Evolutionary conservation across 352 stramenopile species (phyloP).

Genomic region (Phytophthora litchii): DNA sequence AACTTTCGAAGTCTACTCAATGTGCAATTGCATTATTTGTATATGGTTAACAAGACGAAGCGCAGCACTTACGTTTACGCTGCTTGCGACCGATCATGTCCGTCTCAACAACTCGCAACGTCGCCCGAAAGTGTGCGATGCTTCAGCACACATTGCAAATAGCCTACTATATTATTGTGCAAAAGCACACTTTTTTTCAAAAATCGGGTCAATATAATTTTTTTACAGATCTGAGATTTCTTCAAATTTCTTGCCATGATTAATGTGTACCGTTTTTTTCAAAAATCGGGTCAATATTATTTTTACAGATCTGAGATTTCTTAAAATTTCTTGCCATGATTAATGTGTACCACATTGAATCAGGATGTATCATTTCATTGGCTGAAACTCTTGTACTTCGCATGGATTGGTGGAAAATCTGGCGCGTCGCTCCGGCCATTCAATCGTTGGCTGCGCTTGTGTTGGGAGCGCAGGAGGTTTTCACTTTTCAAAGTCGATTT

Average conservation of each 20-base stretch:
- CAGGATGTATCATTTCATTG: constrained; percentile 10
- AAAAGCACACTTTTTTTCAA: too few relatives aligned
- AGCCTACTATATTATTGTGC: too few relatives aligned
- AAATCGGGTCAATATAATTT: too few relatives aligned
- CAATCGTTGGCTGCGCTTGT: constrained; percentile 45
- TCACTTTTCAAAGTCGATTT: constrained; percentile 84
- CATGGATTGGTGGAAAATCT: constrained; percentile 45
- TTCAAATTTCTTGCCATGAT: too few relatives aligned
- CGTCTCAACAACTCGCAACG: not conserved
- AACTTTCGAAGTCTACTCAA: not conserved
- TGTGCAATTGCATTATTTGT: not conserved
- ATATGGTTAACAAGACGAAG: not conserved
- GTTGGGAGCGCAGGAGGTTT: constrained; percentile 22
- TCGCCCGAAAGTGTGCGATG: too few relatives aligned
- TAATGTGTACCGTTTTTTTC: too few relatives aligned
- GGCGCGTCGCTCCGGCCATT: constrained; percentile 57
- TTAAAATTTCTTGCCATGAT: too few relatives aligned
- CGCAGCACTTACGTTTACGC: constrained; percentile 48
- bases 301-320: too few relatives aligned
- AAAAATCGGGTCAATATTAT: too few relatives aligned
- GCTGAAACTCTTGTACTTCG: not conserved
- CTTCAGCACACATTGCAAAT: too few relatives aligned
- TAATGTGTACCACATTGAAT: not conserved
- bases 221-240: too few relatives aligned
- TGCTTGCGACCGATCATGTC: constrained; percentile 61